Conservation (phyloP, 73 alveolate species). For the Halteria grandinella region DNA sequence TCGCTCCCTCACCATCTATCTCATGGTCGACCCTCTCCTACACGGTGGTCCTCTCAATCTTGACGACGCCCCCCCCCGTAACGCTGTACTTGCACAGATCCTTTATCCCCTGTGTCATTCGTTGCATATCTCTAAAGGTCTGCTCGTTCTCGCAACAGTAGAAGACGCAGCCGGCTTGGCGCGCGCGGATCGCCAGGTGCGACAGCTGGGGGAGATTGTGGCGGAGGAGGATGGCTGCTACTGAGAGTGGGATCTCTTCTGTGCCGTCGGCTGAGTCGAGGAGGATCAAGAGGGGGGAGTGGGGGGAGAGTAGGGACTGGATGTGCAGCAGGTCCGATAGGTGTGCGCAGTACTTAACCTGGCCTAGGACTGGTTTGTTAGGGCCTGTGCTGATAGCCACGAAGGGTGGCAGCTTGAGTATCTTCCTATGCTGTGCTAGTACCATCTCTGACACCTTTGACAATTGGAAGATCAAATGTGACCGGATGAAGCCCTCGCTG, state of each 20-base stretch:
- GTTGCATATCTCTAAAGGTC: constrained; percentile 60
- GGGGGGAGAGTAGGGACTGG: background rate
- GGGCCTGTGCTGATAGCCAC: constrained; percentile 62
- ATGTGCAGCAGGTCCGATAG: constrained; percentile 35
- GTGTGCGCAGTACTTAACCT: constrained; percentile 11
- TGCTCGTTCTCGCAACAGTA: constrained; percentile 82
- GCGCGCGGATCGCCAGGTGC: constrained; percentile 91
- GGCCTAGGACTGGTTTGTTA: constrained; percentile 18
- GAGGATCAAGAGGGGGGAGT: constrained; percentile 65
- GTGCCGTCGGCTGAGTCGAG: constrained; percentile 90
- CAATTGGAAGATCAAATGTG: constrained; percentile 85
- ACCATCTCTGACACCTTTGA: constrained; percentile 74
- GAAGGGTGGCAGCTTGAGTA: constrained; percentile 76
- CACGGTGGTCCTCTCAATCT: constrained; percentile 31
- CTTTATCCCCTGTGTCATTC: too few relatives aligned
- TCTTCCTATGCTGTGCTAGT: constrained; percentile 64
- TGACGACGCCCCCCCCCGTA: constrained; percentile 59
- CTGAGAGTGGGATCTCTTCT: constrained; percentile 89
- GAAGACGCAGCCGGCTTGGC: constrained; percentile 87
- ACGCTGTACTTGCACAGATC: constrained; percentile 59
- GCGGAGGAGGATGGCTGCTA: constrained; percentile 73
- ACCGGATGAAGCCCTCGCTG: constrained; percentile 86
- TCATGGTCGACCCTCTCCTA: constrained; percentile 26
- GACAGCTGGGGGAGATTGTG: constrained; percentile 90
- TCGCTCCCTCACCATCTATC: constrained; percentile 18